phyloP scores from a whole-genome alignment of 2,329 filamentous ascomycete species.

The Rutstroemia sp. region DNA sequence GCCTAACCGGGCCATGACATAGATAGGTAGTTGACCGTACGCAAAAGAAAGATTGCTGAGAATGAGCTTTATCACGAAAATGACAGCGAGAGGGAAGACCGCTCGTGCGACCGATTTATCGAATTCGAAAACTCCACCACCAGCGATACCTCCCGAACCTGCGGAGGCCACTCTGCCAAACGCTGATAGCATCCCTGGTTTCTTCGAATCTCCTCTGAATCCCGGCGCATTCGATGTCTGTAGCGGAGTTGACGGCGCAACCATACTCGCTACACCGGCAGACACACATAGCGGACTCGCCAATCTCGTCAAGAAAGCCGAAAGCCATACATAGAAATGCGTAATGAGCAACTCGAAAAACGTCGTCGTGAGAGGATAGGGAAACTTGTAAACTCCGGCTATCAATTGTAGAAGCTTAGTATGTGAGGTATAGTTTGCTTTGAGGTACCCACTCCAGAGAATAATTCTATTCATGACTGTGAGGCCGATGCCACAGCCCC shows the following conservation, averaged over 20 bases:
- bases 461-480: slow-evolving; percentile 44
- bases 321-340: slow-evolving; percentile 39
- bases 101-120: slow-evolving; percentile 39
- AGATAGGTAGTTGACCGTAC: slow-evolving; percentile 44
- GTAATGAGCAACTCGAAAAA: slow-evolving; percentile 43
- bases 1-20: slow-evolving; percentile 43
- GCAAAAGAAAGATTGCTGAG: slow-evolving; percentile 48
- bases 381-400: slow-evolving; percentile 43
- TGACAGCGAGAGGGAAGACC: slow-evolving; percentile 40
- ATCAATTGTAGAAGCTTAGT: slow-evolving; percentile 25
- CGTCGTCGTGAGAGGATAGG: slow-evolving; percentile 43
- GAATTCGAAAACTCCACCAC: slow-evolving; percentile 47
- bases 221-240: slow-evolving; percentile 21
- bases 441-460: slow-evolving; percentile 35
- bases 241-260: slow-evolving; percentile 37
- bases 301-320: slow-evolving; percentile 40
- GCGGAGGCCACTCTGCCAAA: slow-evolving; percentile 25
- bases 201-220: slow-evolving; percentile 25
- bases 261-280: slow-evolving; percentile 34
- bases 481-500: slow-evolving; percentile 39
- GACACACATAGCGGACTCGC: slow-evolving; percentile 33
- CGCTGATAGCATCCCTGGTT: slow-evolving; percentile 23
- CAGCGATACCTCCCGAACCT: slow-evolving; percentile 39
- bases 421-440: slow-evolving; percentile 25
- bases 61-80: slow-evolving; percentile 42